Evolutionary conservation across 306 rosid genomes (phyloP), one percentile per base, ranked within the genome.

Genomic region (Dalbergia cochinchinensis): DNA sequence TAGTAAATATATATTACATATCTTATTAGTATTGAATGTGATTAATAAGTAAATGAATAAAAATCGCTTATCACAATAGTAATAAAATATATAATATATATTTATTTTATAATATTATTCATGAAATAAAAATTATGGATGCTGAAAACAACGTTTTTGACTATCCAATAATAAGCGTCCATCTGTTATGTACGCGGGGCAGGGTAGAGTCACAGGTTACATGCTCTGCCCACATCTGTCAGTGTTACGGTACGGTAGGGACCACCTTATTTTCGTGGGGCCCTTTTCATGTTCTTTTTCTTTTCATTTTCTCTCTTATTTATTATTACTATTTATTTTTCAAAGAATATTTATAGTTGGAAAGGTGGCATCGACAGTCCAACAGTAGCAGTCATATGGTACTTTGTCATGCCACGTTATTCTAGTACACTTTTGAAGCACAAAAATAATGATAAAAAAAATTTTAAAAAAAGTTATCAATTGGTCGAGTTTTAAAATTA

Each of bases 121-220:
- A n/a, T n/a, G n/a, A n/a, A n/a, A n/a, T n/a, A 11, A 26, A 12
- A 4, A 5, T 61, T 5, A 0, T 14, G 19, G 15, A 15, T 14
- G 58, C 15, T 10, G 53, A 41, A 42, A 51, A 0, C 22, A 7
- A 7, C 35, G 4, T 37, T 19, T 9, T 8, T 1, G 14, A 11
- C 3, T 60, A n/a, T 4, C 78, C 74, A 83, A 76, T 76, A 39
- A 41, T 31, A 64, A 64, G 59, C n/a, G 4, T n/a, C 13, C 83
- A 41, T 34, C 22, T 74, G 61, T 73, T 20, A 20, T 20, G 22
- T 20, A 20, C 22, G 22, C 22, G 22, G 22, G 22, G 22, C 22
- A n/a, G 10, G 45, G 26, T 26, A 26, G 3, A 26, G 31, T 26
- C 31, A 26, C 31, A 26, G 31, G 31, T 78, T 10, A 58, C 76